Conservation (phyloP, 352 stramenopile genomes). For the Phytophthora pisi region DNA sequence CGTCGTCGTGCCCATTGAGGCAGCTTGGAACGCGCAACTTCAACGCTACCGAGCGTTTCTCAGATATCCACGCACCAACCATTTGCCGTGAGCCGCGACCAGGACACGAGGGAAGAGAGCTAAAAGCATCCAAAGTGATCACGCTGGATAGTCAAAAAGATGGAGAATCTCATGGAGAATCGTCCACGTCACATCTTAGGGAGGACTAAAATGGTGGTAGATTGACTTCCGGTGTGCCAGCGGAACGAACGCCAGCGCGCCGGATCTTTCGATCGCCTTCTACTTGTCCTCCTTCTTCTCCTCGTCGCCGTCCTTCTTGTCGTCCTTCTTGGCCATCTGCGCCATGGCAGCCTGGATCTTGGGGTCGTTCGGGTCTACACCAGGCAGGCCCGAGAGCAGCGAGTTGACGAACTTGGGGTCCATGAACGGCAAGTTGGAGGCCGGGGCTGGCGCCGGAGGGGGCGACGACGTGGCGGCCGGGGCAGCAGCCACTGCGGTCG, state of each 20-base stretch:
- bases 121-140: conserved; percentile 15
- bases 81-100: conserved; percentile 13
- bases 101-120: conserved; percentile 24
- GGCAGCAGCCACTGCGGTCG: conserved; percentile 22
- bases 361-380: conserved; percentile 92
- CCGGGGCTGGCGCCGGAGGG: conserved; percentile 73
- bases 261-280: conserved; percentile 19
- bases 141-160: conserved; percentile 18
- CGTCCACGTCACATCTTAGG: conserved; percentile 12
- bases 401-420: conserved; percentile 91
- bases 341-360: conserved; percentile 92
- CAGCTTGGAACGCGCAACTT: conserved; percentile 12
- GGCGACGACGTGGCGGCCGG: conserved; percentile 36
- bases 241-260: conserved; percentile 11
- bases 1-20: background rate
- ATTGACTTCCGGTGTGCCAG: conserved; percentile 23
- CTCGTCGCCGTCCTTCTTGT: conserved; percentile 82
- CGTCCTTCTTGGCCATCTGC: conserved; percentile 84
- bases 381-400: conserved; percentile 85
- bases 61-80: conserved; percentile 18
- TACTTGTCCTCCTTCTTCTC: conserved; percentile 90
- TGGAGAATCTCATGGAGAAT: background rate
- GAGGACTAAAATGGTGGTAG: conserved; percentile 11
- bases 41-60: conserved; percentile 11
- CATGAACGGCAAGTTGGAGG: conserved; percentile 88